These are phyloP conservation scores for Epichloe bromicola DNA, from an alignment of 2,329 filamentous ascomycete genomes.

Conservation along the genomic window DNA sequence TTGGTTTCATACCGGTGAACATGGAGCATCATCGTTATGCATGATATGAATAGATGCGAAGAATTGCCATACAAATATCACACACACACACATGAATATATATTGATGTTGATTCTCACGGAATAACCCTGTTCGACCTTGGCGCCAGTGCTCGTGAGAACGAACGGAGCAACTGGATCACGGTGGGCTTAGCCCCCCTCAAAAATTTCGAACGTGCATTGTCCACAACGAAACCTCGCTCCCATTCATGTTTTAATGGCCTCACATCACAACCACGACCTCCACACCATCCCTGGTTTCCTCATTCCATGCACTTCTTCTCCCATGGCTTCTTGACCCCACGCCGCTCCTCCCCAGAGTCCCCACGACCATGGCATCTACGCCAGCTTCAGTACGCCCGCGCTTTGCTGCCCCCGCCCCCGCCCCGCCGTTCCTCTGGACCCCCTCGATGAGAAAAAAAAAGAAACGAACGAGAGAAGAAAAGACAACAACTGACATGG, in stretches of 20 bases:
- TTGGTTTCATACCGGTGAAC: background rate
- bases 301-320: background rate
- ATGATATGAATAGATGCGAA: slow-evolving; percentile 1
- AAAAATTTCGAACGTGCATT: background rate
- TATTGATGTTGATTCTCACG: too few species aligned
- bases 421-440: background rate
- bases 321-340: slow-evolving; percentile 2
- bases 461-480: background rate
- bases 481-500: background rate
- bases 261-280: background rate
- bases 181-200: background rate
- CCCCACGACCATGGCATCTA: background rate
- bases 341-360: background rate
- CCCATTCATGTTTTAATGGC: background rate
- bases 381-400: background rate
- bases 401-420: background rate
- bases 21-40: slow-evolving; percentile 3
- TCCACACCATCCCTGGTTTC: background rate
- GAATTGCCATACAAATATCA: background rate
- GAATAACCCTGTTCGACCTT: too few species aligned
- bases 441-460: background rate
- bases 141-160: background rate
- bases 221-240: background rate
- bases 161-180: background rate
- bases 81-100: too few species aligned